Evolutionary conservation across 805 yeast genomes (phyloP), one percentile per base, ranked within the genome.

Genomic region (Candida easanensis): DNA sequence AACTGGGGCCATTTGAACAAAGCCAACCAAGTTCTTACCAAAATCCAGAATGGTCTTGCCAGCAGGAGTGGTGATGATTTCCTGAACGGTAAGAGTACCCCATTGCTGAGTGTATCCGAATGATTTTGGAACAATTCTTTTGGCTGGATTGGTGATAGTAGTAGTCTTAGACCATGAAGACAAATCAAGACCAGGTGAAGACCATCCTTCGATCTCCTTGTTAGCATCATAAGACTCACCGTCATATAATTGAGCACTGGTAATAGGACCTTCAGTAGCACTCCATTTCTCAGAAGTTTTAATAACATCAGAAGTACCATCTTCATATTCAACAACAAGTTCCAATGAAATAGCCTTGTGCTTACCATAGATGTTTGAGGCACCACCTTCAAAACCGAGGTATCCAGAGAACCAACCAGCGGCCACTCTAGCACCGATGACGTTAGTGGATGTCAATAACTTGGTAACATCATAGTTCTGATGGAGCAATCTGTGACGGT

Each of bases 371-470:
- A 49, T 49, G 30, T 49, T 49, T 2, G 49, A 32, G 32, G 16
- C 20, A 39, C 52, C 53, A 37, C 53, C 53, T 15, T 46, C 50
- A 26, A 46, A 49, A 2, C 53, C 53, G 20, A 49, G 23, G 25
- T 14, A 46, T 3, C 53, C 53, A 20, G 47, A 41, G 38, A 32
- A 49, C 53, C 53, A 49, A n/a, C 53, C 53, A 16, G 53, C 32
- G 7, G 40, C 53, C 6, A 49, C 53, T 32, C 53, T 44, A 10
- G 37, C 50, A 19, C 49, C 53, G 28, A 49, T 49, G 15, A 44
- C 46, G 30, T 49, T 42, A 11, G 10, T 11, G 4, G 26, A 8
- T 1, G 14, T 19, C n/a, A 49, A 17, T 6, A 36, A 18, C 2
- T 10, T 17, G 13, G 51, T 38, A 16, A 42, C 49, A 27, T 47